Evolutionary conservation across 2,329 filamentous ascomycete genomes (phyloP).

Genomic region (Aspergillus phoenicis): DNA sequence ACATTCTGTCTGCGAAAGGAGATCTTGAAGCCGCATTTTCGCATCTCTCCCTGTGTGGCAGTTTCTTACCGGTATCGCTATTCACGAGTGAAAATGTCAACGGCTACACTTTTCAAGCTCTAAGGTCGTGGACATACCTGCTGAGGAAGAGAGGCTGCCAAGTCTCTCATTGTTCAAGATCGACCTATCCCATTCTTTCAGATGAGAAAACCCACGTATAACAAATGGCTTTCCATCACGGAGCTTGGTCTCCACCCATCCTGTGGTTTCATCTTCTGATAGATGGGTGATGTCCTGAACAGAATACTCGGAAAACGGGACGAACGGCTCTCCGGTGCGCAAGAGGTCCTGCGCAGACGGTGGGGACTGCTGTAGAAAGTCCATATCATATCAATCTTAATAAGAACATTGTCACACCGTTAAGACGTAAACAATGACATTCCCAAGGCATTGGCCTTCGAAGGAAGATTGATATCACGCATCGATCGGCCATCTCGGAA

Average conservation of each 20-base stretch:
- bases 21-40: slow-evolving; percentile 37
- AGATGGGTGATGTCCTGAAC: slow-evolving; percentile 12
- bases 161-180: slow-evolving; percentile 35
- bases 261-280: slow-evolving; percentile 11
- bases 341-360: slow-evolving; percentile 18
- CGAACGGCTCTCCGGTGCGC: slow-evolving; percentile 18
- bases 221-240: slow-evolving; percentile 38
- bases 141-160: slow-evolving; percentile 36
- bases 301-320: slow-evolving; percentile 26
- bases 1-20: slow-evolving; percentile 21
- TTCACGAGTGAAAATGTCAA: slow-evolving; percentile 5
- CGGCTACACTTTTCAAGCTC: not conserved
- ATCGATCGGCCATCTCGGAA: slow-evolving; percentile 14
- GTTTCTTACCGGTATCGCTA: slow-evolving; percentile 38
- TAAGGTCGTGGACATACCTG: slow-evolving; percentile 24
- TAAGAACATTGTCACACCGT: not conserved
- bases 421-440: not conserved
- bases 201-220: slow-evolving; percentile 36
- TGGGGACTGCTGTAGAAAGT: slow-evolving; percentile 2
- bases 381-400: slow-evolving; percentile 4
- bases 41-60: slow-evolving; percentile 38
- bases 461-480: slow-evolving; percentile 1
- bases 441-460: not conserved
- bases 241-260: slow-evolving; percentile 35
- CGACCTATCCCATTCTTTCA: slow-evolving; percentile 30